Conservation (phyloP, 306 rosid species). For the Dalbergia oliveri region DNA sequence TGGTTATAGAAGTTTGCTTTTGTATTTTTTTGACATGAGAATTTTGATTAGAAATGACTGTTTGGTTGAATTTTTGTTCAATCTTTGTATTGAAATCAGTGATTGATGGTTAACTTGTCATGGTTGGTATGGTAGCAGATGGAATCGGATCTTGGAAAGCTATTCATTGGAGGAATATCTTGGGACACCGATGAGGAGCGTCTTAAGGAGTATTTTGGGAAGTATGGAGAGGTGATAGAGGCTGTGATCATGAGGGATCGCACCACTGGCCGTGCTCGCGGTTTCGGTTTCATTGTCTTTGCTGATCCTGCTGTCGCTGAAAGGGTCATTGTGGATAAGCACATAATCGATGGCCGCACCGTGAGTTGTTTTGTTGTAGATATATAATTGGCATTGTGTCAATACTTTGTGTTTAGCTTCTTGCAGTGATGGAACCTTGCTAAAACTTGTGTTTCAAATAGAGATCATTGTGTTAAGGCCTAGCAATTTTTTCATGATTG, state of each 20-base stretch:
- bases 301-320: constrained; percentile 96
- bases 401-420: constrained; percentile 23
- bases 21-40: constrained; percentile 41
- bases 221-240: constrained; percentile 97
- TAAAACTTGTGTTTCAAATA: background rate
- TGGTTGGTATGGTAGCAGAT: constrained; percentile 68
- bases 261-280: constrained; percentile 97
- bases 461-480: constrained; percentile 22
- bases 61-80: constrained; percentile 35
- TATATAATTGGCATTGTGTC: constrained; percentile 44
- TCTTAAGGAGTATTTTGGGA: constrained; percentile 87
- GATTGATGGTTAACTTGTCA: constrained; percentile 45
- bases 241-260: constrained; percentile 99
- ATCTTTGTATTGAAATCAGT: constrained; percentile 43
- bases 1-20: constrained; percentile 32
- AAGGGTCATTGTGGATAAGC: constrained; percentile 94
- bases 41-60: constrained; percentile 42
- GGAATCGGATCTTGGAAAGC: constrained; percentile 99
- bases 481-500: constrained; percentile 16
- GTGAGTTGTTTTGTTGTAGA: constrained; percentile 65
- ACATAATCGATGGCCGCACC: constrained; percentile 93
- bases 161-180: constrained; percentile 99
- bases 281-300: constrained; percentile 92
- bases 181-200: constrained; percentile 99
- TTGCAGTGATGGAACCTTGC: constrained; percentile 8